Percentiles rank a stretch among this genome's conserved stretches.
These are phyloP conservation scores for Metschnikowia anglica DNA, from an alignment of 805 yeast genomes.

Conservation along the genomic window DNA sequence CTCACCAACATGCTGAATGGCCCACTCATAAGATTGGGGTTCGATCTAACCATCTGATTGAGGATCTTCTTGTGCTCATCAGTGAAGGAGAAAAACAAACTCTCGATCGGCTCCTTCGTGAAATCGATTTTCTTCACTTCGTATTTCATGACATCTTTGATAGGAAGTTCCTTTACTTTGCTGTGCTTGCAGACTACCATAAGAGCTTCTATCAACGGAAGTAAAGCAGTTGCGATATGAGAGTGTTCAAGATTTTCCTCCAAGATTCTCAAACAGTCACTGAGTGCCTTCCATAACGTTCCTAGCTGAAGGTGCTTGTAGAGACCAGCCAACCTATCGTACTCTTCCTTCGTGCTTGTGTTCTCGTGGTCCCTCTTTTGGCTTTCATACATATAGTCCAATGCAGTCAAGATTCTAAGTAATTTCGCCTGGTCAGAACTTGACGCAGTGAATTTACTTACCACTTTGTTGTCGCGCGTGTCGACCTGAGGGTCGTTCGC, in stretches of 20 bases:
- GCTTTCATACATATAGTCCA: slow-evolving; percentile 73
- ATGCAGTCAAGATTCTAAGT: slow-evolving; percentile 80
- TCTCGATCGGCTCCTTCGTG: slow-evolving; percentile 71
- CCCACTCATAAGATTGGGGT: slow-evolving; percentile 93
- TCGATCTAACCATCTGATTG: slow-evolving; percentile 87
- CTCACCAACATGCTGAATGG: slow-evolving; percentile 87
- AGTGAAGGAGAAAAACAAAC: slow-evolving; percentile 79
- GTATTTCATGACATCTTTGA: slow-evolving; percentile 55
- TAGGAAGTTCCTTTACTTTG: slow-evolving; percentile 55
- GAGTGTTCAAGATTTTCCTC: slow-evolving; percentile 55
- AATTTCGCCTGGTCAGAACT: slow-evolving; percentile 87
- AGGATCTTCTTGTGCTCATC: slow-evolving; percentile 83
- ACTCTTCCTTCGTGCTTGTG: slow-evolving; percentile 25
- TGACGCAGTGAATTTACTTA: slow-evolving; percentile 70
- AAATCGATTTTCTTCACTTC: slow-evolving; percentile 67
- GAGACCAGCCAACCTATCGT: slow-evolving; percentile 53
- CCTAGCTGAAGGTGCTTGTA: slow-evolving; percentile 72
- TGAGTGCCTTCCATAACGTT: slow-evolving; percentile 78
- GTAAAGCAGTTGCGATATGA: slow-evolving; percentile 67
- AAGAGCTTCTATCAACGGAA: slow-evolving; percentile 86
- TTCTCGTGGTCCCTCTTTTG: slow-evolving; percentile 22
- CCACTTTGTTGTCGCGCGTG: slow-evolving; percentile 46
- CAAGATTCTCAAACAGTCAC: slow-evolving; percentile 64
- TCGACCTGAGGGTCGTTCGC: slow-evolving; percentile 26
- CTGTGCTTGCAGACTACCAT: slow-evolving; percentile 96